Evolutionary conservation across 2,329 filamentous ascomycete genomes (phyloP), one percentile per base, ranked within the genome.

Genomic region (Scedosporium boydii): DNA sequence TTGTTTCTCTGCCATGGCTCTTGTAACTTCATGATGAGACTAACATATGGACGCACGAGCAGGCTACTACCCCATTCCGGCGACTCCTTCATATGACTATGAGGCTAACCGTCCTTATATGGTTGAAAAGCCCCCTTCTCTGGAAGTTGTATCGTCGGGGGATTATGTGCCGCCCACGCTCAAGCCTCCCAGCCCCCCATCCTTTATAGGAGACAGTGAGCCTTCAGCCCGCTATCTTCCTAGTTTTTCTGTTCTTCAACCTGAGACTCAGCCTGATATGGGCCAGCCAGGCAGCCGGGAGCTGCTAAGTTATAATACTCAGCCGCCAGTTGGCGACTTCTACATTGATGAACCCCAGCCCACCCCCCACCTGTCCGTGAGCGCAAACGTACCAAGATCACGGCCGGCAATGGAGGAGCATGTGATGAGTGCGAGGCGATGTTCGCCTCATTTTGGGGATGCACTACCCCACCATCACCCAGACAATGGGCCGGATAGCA

Each of bases 61-160:
- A 76, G 76, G 70, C 16, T 77, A 77, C 62, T 70, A 74, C 62
- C 66, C 70, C 23, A 63, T 76, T 26, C 67, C 69, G 4, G 65
- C 66, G 44, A 62, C 69, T 27, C 65, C 66, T 12, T 56, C 68
- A 4, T 66, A 66, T n/a, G 67, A 69, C 34, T 71, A 73, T 64
- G 71, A 68, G 6, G 63, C 70, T 10, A 70, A 68, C 41, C 67
- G 68, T 23, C 70, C 74, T 7, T 77, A 76, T 57, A 63, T 69
- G 53, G 68, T 70, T 42, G 69, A 72, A 53, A 68, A 68, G 64
- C 59, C 64, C 61, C 63, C 63, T 62, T 48, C 61, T 14, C 9
- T 62, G 16, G 60, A 18, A 4, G 51, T 44, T 6, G 21, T 41
- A 3, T 3, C 34, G 16, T 42, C 57, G 3, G 55, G 55, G 27